Evolutionary conservation across 1,284 basidiomycete genomes (phyloP).

Genomic region (Pseudozyma hubeiensis): DNA sequence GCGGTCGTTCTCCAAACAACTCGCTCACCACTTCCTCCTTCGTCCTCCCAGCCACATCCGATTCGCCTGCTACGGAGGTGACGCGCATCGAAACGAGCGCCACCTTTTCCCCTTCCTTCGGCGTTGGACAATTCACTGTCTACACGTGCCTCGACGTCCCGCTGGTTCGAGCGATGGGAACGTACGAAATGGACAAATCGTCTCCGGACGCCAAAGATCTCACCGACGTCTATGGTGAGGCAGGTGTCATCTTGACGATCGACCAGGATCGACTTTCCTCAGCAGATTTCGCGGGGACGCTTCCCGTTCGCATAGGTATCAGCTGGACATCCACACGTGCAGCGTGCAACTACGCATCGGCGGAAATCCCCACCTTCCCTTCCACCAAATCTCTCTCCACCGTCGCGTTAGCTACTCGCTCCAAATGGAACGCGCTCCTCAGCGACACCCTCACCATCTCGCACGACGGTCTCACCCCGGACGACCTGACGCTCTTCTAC

Average conservation of each 20-base stretch:
- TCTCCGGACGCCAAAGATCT: slow-evolving; percentile 1
- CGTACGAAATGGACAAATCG: slow-evolving; percentile 2
- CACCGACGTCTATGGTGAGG: slow-evolving; percentile 14
- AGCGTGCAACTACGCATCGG: slow-evolving; percentile 34
- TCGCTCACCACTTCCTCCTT: slow-evolving; percentile 12
- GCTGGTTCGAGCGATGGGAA: slow-evolving; percentile 7
- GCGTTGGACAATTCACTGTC: slow-evolving; percentile 29
- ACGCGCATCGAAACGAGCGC: slow-evolving; percentile 27
- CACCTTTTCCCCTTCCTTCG: slow-evolving; percentile 32
- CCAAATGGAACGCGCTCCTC: slow-evolving; percentile 32
- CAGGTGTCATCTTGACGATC: slow-evolving; percentile 17
- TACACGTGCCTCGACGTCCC: slow-evolving; percentile 40
- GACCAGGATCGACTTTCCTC: slow-evolving; percentile 13
- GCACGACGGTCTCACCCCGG: slow-evolving; percentile 13
- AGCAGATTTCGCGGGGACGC: slow-evolving; percentile 1
- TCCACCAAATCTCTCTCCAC: slow-evolving; percentile 10
- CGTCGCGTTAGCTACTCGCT: slow-evolving; percentile 7
- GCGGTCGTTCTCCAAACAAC: slow-evolving; percentile 18
- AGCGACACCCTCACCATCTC: slow-evolving; percentile 16
- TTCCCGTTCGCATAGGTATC: slow-evolving; percentile 36
- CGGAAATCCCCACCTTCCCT: slow-evolving; percentile 28
- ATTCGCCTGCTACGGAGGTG: slow-evolving; percentile 3
- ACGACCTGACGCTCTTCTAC: slow-evolving; percentile 72
- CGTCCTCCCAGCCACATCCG: not conserved
- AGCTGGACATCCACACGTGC: slow-evolving; percentile 33